Evolutionary conservation across 2,329 filamentous ascomycete genomes (phyloP).

Genomic region (Blastomyces percursus): DNA sequence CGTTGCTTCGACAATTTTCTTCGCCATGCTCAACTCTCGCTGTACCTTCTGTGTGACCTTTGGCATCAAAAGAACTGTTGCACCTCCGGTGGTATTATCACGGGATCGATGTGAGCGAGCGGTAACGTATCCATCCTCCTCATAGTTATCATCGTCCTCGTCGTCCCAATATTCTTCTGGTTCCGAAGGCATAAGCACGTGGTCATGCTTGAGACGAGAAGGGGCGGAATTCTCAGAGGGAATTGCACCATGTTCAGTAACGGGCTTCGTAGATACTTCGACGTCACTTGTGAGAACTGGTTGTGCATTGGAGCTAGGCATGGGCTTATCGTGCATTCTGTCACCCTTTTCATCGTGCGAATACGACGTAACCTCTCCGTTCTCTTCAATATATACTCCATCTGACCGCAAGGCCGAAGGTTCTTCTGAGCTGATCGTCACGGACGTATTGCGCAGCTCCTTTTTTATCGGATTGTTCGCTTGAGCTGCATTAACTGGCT

Average conservation of each 20-base stretch:
- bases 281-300: background rate
- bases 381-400: slow-evolving; percentile 21
- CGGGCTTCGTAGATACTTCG: background rate
- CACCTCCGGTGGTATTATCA: slow-evolving; percentile 59
- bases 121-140: slow-evolving; percentile 60
- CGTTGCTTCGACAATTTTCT: slow-evolving; percentile 54
- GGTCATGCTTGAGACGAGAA: slow-evolving; percentile 16
- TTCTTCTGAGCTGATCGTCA: slow-evolving; percentile 13
- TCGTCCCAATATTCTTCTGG: slow-evolving; percentile 65
- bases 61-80: slow-evolving; percentile 59
- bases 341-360: background rate
- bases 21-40: slow-evolving; percentile 61
- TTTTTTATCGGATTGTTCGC: slow-evolving; percentile 10
- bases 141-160: slow-evolving; percentile 65
- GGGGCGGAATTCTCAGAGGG: slow-evolving; percentile 16
- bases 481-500: slow-evolving; percentile 7
- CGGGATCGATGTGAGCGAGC: slow-evolving; percentile 68
- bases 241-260: background rate
- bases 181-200: slow-evolving; percentile 34
- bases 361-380: slow-evolving; percentile 19
- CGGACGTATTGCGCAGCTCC: slow-evolving; percentile 4
- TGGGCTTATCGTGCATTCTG: background rate
- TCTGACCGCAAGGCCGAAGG: slow-evolving; percentile 18
- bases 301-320: background rate
- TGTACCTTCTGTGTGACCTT: slow-evolving; percentile 56